Evolutionary conservation across 768 basidiomycete genomes (phyloP).

Genomic region (Cyathus striatus): DNA sequence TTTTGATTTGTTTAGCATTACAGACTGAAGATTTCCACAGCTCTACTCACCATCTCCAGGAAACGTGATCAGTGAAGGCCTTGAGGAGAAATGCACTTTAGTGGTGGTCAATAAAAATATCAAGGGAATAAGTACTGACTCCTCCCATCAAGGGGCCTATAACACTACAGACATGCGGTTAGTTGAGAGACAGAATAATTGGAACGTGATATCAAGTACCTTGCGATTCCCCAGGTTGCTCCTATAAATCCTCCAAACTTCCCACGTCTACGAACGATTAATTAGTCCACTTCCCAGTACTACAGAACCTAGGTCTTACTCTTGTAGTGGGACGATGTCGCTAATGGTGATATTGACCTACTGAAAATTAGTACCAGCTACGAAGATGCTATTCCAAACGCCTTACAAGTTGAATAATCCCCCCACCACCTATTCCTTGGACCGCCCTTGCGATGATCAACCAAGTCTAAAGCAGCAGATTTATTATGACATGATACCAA

Average conservation of each 20-base stretch:
- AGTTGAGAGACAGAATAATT: neutral
- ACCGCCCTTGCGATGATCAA: conserved; percentile 71
- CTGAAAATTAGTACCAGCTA: neutral
- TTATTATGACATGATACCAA: neutral
- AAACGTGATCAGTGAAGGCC: conserved; percentile 69
- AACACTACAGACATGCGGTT: conserved; percentile 31
- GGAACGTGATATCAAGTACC: conserved; percentile 9
- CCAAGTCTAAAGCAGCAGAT: conserved; percentile 42
- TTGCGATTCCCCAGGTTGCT: conserved; percentile 78
- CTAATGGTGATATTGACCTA: conserved; percentile 70
- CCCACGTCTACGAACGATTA: conserved; percentile 47
- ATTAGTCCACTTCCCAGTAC: conserved; percentile 1
- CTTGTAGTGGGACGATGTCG: conserved; percentile 77
- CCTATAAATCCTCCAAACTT: conserved; percentile 72
- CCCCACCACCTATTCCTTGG: conserved; percentile 82
- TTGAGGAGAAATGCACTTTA: conserved; percentile 19
- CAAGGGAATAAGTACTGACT: conserved; percentile 32
- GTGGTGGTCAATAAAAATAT: conserved; percentile 1
- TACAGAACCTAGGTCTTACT: conserved; percentile 38
- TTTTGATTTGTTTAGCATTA: conserved; percentile 4
- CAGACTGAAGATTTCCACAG: neutral
- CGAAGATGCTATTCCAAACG: conserved; percentile 6
- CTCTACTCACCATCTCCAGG: conserved; percentile 77
- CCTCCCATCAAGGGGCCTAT: conserved; percentile 81
- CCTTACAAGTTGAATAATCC: conserved; percentile 69